A percentile compares a stretch with the other conserved stretches of the same genome.
These are phyloP conservation scores for Carpinus viminea DNA, from an alignment of 306 rosid genomes.

Conservation along the genomic window DNA sequence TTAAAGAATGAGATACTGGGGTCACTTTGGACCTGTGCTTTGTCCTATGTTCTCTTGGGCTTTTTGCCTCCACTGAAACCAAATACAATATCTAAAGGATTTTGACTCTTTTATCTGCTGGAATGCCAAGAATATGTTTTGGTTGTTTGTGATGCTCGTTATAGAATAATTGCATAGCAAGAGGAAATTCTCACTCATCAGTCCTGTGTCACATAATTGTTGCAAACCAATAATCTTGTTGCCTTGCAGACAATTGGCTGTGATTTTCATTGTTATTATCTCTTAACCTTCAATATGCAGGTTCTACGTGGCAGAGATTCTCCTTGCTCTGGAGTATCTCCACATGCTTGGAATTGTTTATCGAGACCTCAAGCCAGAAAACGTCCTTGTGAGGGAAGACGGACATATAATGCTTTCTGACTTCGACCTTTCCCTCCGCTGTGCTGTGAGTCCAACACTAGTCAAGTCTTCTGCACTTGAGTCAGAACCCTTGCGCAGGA, in stretches of 20 bases:
- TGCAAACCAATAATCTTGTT: constrained; percentile 5
- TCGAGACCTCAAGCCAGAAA: constrained; percentile 63
- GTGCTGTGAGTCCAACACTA: constrained; percentile 47
- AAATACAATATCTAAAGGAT: background rate
- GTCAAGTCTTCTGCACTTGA: constrained; percentile 45
- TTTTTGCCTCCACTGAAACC: background rate
- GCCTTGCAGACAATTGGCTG: background rate
- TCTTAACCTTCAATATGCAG: constrained; percentile 29
- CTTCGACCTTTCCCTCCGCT: constrained; percentile 60
- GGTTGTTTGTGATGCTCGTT: background rate
- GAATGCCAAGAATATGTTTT: background rate
- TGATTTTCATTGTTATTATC: background rate
- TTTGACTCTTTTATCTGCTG: background rate
- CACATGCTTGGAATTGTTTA: constrained; percentile 65
- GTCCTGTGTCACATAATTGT: background rate
- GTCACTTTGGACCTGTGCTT: background rate
- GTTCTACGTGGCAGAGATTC: constrained; percentile 57
- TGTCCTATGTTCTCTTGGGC: background rate
- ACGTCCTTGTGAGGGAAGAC: constrained; percentile 59
- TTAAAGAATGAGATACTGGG: background rate
- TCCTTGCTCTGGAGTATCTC: constrained; percentile 56
- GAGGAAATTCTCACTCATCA: background rate
- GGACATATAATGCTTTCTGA: constrained; percentile 65
- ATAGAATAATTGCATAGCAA: background rate
- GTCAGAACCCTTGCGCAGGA: constrained; percentile 39